These are phyloP conservation scores for Pleoardoris graminearum DNA, from an alignment of 2,329 filamentous ascomycete species.

Conservation along the genomic window DNA sequence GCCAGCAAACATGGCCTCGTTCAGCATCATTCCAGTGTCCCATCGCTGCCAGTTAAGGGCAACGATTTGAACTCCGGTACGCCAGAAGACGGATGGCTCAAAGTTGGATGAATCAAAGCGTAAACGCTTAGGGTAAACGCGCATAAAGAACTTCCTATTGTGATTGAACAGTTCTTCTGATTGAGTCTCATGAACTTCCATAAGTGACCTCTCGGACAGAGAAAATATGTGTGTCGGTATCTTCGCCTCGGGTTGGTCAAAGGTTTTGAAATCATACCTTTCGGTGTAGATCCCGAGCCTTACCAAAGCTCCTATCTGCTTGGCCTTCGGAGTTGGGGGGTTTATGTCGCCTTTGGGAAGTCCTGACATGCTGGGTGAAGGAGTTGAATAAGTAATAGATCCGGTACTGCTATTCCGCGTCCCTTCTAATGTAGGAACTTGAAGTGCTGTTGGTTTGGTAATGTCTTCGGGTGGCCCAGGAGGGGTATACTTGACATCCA, in stretches of 20 bases:
- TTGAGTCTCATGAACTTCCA: constrained; percentile 66
- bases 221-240: constrained; percentile 68
- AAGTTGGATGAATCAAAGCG: constrained; percentile 84
- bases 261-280: constrained; percentile 76
- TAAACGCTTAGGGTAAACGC: constrained; percentile 82
- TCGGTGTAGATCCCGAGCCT: constrained; percentile 82
- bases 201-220: constrained; percentile 63
- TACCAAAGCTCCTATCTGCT: constrained; percentile 72
- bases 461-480: constrained; percentile 33
- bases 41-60: constrained; percentile 92
- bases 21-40: constrained; percentile 94
- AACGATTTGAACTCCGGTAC: constrained; percentile 85
- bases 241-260: constrained; percentile 56
- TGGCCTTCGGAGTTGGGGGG: constrained; percentile 54
- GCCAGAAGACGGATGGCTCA: constrained; percentile 83
- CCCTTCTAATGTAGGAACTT: constrained; percentile 32
- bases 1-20: constrained; percentile 86
- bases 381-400: constrained; percentile 27
- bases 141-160: constrained; percentile 81
- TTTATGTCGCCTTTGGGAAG: constrained; percentile 45
- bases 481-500: constrained; percentile 55
- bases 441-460: constrained; percentile 35
- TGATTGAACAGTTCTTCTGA: constrained; percentile 71
- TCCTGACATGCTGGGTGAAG: constrained; percentile 29
- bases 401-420: no score